Conservation (phyloP, 2,329 filamentous ascomycete genomes). For the Lasiodiplodia hormozganensis region DNA sequence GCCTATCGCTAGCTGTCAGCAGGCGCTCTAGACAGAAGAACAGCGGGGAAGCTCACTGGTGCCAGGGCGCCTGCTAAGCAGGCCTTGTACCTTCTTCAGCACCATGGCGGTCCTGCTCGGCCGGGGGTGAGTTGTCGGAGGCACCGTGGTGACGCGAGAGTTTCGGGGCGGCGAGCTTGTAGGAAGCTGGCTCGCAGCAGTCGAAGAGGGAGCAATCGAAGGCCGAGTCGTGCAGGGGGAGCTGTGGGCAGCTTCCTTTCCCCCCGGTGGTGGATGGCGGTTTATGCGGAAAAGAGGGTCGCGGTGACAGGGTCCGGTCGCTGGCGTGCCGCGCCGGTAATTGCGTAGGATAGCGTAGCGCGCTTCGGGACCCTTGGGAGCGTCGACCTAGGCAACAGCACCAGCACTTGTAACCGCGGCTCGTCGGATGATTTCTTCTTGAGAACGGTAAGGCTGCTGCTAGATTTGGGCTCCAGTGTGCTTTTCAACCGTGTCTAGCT, state of each 20-base stretch:
- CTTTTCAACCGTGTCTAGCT: not conserved
- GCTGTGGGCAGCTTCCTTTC: not conserved
- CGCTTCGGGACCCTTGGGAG: not conserved
- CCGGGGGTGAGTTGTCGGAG: not conserved
- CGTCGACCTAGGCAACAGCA: conserved; percentile 3
- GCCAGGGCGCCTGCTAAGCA: conserved; percentile 44
- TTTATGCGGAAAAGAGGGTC: not conserved
- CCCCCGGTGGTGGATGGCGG: not conserved
- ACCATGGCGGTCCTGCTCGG: conserved; percentile 39
- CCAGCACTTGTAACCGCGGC: not conserved
- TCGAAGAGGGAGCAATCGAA: not conserved
- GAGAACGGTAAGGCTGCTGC: not conserved
- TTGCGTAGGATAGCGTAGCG: conserved; percentile 22
- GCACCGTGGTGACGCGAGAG: not conserved
- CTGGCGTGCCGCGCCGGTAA: conserved; percentile 18
- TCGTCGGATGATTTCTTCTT: not conserved
- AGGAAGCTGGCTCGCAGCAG: not conserved
- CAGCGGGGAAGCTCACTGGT: conserved; percentile 30
- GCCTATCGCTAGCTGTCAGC: conserved; percentile 30
- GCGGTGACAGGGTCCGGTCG: not conserved
- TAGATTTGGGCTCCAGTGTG: not conserved
- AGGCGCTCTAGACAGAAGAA: not conserved
- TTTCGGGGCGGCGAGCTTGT: not conserved
- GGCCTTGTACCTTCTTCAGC: conserved; percentile 44
- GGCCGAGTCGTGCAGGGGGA: not conserved